phyloP scores from a whole-genome alignment of 1,284 basidiomycete species.

The Ganoderma lucidum region DNA sequence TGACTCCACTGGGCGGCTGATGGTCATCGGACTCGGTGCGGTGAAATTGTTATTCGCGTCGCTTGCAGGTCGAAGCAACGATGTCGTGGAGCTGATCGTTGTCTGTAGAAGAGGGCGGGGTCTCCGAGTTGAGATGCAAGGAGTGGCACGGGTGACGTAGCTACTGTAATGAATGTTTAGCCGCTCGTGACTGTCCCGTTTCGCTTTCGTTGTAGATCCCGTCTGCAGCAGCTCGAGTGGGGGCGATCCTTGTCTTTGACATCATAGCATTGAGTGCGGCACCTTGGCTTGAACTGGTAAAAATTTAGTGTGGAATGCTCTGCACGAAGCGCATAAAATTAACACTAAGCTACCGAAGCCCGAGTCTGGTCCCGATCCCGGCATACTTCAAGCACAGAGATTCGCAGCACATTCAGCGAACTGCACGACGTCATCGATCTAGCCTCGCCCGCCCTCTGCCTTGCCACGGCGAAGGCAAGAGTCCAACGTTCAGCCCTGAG shows the following conservation, averaged over 20 bases:
- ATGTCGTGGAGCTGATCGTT: background rate
- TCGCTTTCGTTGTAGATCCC: background rate
- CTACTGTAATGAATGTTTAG: background rate
- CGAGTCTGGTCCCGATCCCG: background rate
- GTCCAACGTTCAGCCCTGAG: background rate
- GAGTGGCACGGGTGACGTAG: background rate
- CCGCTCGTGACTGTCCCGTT: background rate
- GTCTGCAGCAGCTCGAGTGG: background rate
- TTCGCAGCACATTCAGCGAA: background rate
- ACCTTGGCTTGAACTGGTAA: background rate
- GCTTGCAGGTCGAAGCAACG: background rate
- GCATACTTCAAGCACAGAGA: background rate
- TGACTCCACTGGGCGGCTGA: constrained; percentile 20
- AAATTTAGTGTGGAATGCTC: background rate
- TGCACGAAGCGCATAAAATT: background rate
- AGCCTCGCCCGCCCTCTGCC: background rate
- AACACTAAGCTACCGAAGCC: background rate
- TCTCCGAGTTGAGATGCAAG: background rate
- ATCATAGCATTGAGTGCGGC: background rate
- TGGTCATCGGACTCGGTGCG: constrained; percentile 4
- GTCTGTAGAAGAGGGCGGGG: background rate
- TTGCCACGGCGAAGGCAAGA: background rate
- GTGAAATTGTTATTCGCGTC: background rate
- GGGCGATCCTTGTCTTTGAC: background rate
- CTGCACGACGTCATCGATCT: background rate